Evolutionary conservation across 352 stramenopile genomes (phyloP).

Genomic region (Phytophthora chlamydospora): DNA sequence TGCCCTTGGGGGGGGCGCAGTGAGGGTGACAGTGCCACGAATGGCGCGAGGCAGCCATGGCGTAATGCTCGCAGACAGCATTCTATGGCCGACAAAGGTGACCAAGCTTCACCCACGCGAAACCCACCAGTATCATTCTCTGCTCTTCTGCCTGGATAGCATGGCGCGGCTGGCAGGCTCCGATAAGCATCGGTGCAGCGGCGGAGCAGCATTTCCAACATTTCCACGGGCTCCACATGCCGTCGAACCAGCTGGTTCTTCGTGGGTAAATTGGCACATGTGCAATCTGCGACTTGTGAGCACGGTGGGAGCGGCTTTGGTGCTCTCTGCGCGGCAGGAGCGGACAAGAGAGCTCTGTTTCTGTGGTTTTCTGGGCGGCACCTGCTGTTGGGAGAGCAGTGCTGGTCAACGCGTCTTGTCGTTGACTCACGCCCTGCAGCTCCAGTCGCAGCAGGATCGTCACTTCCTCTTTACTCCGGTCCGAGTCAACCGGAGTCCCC

Average conservation of each 20-base stretch:
- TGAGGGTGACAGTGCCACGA: constrained; percentile 6
- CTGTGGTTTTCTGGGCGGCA: constrained; percentile 25
- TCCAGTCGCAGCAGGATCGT: not conserved
- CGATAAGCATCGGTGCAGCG: constrained; percentile 15
- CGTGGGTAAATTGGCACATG: constrained; percentile 12
- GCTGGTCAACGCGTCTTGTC: constrained; percentile 24
- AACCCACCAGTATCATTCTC: constrained; percentile 24
- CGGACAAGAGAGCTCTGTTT: constrained; percentile 1
- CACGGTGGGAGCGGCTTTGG: constrained; percentile 17
- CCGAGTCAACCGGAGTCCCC: constrained; percentile 28
- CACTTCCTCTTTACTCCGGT: constrained; percentile 44
- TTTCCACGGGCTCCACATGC: constrained; percentile 17
- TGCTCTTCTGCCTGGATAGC: constrained; percentile 6
- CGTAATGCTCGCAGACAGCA: constrained; percentile 19
- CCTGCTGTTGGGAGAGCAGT: constrained; percentile 37
- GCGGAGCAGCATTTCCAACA: not conserved
- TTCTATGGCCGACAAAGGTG: constrained; percentile 3
- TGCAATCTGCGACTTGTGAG: constrained; percentile 35
- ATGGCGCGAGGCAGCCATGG: constrained; percentile 3
- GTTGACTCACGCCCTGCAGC: constrained; percentile 8
- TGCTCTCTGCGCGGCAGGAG: constrained; percentile 7
- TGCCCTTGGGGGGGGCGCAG: constrained; percentile 6
- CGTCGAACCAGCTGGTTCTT: constrained; percentile 16
- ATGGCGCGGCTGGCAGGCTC: constrained; percentile 8
- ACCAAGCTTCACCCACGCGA: constrained; percentile 8